Base-by-base conservation (phyloP, 2,329 filamentous ascomycete genomes). In the Acephala macrosclerotiorum region DNA sequence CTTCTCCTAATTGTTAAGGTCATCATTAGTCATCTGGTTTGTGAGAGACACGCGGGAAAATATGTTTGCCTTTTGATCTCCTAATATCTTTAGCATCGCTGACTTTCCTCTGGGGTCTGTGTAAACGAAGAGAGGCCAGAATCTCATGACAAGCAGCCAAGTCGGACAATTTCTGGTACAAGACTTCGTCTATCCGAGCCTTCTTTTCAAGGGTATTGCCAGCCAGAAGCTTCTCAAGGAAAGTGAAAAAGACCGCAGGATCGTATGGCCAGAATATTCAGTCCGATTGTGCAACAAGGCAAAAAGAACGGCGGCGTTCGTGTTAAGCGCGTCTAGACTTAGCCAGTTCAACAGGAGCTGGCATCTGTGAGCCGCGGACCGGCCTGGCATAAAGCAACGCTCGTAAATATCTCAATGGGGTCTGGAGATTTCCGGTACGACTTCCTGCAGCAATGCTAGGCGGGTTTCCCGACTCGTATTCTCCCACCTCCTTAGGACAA, bases 101-200 rank as follows among this genome's bases (percentile, higher is more conserved):
- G 29, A 33, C 4, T 33, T 33, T 33, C 29, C 29, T 9, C 29
- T 36, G 49, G 14, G 65, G 64, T 45, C 64, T 29, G 18, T 64
- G 60, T n/a, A 66, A n/a, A 38, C 56, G 49, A n/a, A 64, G 22
- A 14, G 56, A 38, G n/a, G 60, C 55, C 33, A 63, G 11, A 16
- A 66, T 64, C 26, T 66, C 64, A 58, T 58, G 64, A 47, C 45
- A 63, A 36, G 64, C 57, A 3, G 60, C 60, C 18, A 63, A 20
- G 25, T 66, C 60, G 8, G 64, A 66, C 2, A 66, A 29, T 6
- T 57, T 45, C 11, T 11, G 16, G n/a, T 53, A 49, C 1, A 58
- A 26, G 42, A 33, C 29, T n/a, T 59, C 58, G 20, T 57, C 42
- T 9, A 67, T 4, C 14, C 61, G 60, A 36, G 60, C 35, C 22